phyloP scores from a whole-genome alignment of 306 rosid species.

The Lupinus albus region DNA sequence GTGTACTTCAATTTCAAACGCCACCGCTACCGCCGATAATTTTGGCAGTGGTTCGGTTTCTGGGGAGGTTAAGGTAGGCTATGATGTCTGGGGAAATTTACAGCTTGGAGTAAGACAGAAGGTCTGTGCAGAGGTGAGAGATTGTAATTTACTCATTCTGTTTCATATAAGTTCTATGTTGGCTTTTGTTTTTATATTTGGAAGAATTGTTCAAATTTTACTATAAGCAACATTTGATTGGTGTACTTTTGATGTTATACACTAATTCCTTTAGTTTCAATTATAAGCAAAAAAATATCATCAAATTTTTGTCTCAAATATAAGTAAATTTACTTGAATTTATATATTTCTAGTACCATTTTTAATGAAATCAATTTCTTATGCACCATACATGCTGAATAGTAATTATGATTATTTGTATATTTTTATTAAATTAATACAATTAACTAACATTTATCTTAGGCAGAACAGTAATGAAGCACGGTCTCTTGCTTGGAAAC shows the following conservation, averaged over 20 bases:
- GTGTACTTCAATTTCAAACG: constrained; percentile 92
- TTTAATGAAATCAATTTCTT: too few species aligned
- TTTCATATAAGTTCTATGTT: background rate
- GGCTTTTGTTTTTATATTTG: background rate
- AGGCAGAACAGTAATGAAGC: background rate
- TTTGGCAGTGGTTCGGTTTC: constrained; percentile 29
- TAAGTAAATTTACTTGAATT: too few species aligned
- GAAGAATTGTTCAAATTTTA: constrained; percentile 8
- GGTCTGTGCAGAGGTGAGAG: background rate
- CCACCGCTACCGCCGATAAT: constrained; percentile 77
- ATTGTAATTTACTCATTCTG: constrained; percentile 1
- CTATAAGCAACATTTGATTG: background rate
- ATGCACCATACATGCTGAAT: too few species aligned
- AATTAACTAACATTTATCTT: too few species aligned
- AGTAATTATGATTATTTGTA: too few species aligned
- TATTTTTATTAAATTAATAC: too few species aligned
- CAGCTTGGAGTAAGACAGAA: background rate
- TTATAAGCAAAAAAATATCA: too few species aligned
- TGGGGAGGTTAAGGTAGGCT: background rate
- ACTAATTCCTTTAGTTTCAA: too few species aligned
- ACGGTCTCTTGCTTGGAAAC: background rate
- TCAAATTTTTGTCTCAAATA: too few species aligned
- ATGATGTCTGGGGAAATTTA: background rate
- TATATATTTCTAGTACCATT: too few species aligned
- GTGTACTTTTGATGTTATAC: constrained; percentile 17